phyloP scores from a whole-genome alignment of 345 rosid genomes.

The Camelina neglecta region DNA sequence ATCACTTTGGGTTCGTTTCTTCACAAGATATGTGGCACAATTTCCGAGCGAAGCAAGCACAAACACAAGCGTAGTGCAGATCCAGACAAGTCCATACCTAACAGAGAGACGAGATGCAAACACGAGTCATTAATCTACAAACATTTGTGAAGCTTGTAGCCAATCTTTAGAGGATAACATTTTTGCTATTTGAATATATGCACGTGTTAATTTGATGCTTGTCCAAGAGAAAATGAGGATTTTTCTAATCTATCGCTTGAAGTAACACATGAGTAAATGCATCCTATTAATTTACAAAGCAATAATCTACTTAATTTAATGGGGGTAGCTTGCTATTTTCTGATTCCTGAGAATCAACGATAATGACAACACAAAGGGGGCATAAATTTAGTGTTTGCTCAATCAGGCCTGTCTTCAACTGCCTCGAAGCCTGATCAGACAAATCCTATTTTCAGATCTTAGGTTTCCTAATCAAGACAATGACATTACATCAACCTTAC shows the following conservation, averaged over 20 bases:
- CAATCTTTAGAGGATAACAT: constrained; percentile 11
- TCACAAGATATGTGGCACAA: constrained; percentile 81
- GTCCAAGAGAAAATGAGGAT: background rate
- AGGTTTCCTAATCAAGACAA: too few relatives aligned
- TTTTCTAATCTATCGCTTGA: background rate
- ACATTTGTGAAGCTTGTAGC: background rate
- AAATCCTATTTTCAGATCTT: too few relatives aligned
- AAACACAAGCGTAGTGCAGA: constrained; percentile 88
- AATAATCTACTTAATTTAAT: background rate
- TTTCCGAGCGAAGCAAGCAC: constrained; percentile 83
- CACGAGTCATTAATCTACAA: constrained; percentile 32
- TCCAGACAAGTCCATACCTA: constrained; percentile 94
- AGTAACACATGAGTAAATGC: background rate
- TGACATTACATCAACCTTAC: constrained; percentile 4
- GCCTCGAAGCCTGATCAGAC: constrained; percentile 4
- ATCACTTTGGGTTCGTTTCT: constrained; percentile 53
- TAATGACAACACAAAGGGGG: constrained; percentile 11
- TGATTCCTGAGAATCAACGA: constrained; percentile 4
- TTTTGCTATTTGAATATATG: constrained; percentile 1
- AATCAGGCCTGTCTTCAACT: constrained; percentile 14
- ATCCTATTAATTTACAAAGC: constrained; percentile 7
- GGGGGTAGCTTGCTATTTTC: background rate
- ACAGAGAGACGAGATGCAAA: constrained; percentile 22
- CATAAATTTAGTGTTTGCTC: constrained; percentile 18
- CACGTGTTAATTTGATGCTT: constrained; percentile 10